phyloP scores from a whole-genome alignment of 2,329 filamentous ascomycete genomes.

The Plectosphaerella cucumerina region DNA sequence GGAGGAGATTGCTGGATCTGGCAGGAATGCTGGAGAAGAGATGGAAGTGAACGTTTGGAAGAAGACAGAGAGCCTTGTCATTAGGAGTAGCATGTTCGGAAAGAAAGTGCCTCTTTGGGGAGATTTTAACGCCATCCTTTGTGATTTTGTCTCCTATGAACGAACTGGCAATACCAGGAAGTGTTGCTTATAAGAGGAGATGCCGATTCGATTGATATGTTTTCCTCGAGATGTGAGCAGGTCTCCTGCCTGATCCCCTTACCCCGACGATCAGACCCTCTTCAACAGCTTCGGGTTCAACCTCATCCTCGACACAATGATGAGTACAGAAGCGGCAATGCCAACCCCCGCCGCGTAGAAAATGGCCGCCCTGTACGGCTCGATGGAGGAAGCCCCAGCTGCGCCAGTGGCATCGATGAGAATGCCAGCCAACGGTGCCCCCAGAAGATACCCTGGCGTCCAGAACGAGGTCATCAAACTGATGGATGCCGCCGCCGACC shows the following conservation, averaged over 20 bases:
- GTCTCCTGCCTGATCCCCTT: no score
- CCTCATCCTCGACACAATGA: not conserved
- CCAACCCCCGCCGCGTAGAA: constrained; percentile 5
- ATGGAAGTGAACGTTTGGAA: no score
- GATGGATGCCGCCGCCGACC: constrained; percentile 3
- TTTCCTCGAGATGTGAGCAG: no score
- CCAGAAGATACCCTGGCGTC: constrained; percentile 6
- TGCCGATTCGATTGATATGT: no score
- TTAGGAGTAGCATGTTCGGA: no score
- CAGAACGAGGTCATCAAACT: constrained; percentile 4
- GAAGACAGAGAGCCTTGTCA: not conserved
- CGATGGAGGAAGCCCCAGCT: constrained; percentile 1
- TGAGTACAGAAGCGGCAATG: not conserved
- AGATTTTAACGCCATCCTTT: no score
- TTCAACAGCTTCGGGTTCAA: constrained; percentile 3
- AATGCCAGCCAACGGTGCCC: constrained; percentile 4
- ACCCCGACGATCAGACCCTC: constrained; percentile 3
- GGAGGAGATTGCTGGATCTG: no score
- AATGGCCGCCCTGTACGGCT: constrained; percentile 5
- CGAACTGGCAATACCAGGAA: no score
- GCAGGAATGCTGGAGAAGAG: no score
- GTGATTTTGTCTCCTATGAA: no score
- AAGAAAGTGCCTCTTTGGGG: no score
- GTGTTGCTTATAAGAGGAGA: no score
- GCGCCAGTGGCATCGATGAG: constrained; percentile 7